These are phyloP conservation scores for Sphaceloma murrayae DNA, from an alignment of 2,329 filamentous ascomycete species.

Conservation along the genomic window DNA sequence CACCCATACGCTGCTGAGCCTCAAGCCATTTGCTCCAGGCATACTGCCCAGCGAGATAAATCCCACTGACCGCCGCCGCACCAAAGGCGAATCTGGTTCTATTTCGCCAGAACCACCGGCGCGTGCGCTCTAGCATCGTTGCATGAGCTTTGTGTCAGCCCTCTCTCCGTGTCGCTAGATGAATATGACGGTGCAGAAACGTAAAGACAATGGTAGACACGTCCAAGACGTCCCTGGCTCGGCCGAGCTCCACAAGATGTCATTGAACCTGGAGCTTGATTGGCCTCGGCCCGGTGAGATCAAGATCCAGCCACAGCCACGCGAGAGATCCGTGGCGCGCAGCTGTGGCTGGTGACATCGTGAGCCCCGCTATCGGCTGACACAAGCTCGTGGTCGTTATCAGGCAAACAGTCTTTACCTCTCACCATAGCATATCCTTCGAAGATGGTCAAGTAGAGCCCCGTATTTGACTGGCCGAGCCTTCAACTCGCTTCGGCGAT, in stretches of 20 bases:
- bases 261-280: not conserved
- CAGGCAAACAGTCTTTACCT: not conserved
- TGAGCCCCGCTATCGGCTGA: too few species aligned
- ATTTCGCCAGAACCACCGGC: slow-evolving; percentile 88
- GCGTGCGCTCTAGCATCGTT: slow-evolving; percentile 59
- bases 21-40: slow-evolving; percentile 83
- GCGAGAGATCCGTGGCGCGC: not conserved
- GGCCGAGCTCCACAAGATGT: not conserved
- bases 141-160: slow-evolving; percentile 17
- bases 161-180: too few species aligned
- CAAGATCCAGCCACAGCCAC: too few species aligned
- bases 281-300: slow-evolving; percentile 4
- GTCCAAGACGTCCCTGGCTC: slow-evolving; percentile 1
- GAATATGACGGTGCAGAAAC: not conserved
- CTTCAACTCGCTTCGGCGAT: not conserved
- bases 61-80: slow-evolving; percentile 74
- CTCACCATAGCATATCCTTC: not conserved
- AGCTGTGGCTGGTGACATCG: too few species aligned
- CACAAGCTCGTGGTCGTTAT: too few species aligned
- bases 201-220: not conserved
- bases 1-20: slow-evolving; percentile 90
- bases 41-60: slow-evolving; percentile 90
- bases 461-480: not conserved
- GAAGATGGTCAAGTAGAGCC: slow-evolving; percentile 1
- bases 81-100: slow-evolving; percentile 82